phyloP scores from a whole-genome alignment of 768 basidiomycete species.

The Serendipita indica region DNA sequence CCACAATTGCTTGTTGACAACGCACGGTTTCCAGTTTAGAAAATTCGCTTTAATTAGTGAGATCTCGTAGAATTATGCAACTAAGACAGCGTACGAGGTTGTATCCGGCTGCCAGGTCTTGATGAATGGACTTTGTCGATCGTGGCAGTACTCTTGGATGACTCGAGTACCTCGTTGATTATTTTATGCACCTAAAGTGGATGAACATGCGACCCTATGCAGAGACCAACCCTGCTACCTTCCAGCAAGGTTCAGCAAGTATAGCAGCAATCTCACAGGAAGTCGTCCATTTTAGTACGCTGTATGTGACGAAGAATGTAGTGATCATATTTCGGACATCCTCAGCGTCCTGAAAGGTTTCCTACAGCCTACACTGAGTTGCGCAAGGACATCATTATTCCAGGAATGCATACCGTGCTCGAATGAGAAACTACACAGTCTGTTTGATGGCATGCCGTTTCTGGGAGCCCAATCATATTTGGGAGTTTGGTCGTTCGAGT shows the following conservation, averaged over 20 bases:
- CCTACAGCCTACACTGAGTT: not conserved
- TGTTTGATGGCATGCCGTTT: not conserved
- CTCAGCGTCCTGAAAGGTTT: not conserved
- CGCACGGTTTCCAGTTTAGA: too few species aligned
- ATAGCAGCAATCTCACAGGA: constrained; percentile 1
- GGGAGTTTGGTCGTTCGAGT: not conserved
- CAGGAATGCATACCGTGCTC: not conserved
- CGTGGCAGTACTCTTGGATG: not conserved
- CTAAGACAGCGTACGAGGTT: too few species aligned
- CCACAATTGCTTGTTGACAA: not conserved
- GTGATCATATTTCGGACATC: not conserved
- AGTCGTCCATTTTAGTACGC: not conserved
- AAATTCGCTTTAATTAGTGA: too few species aligned
- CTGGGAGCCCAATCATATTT: not conserved
- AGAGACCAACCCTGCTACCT: not conserved
- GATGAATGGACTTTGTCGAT: not conserved
- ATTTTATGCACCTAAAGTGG: not conserved
- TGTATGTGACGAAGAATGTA: not conserved
- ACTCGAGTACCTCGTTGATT: not conserved
- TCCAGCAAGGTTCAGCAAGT: constrained; percentile 1
- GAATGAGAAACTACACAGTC: not conserved
- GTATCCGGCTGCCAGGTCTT: too few species aligned
- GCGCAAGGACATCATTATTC: not conserved
- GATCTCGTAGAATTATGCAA: too few species aligned
- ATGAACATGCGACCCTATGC: not conserved